Evolutionary conservation across 73 alveolate genomes (phyloP).

Genomic region (Tetrahymena borealis): DNA sequence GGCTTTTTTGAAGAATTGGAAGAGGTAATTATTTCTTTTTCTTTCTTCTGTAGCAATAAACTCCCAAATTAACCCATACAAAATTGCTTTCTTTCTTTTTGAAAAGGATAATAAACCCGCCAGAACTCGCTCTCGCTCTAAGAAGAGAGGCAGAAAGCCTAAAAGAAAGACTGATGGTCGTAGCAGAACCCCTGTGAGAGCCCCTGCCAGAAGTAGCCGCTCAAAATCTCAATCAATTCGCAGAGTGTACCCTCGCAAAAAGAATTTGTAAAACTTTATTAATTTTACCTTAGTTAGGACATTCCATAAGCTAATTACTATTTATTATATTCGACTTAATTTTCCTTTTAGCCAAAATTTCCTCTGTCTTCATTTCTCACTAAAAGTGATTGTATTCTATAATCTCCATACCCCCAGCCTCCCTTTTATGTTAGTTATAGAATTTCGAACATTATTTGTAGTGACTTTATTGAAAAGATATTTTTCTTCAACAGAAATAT

Average conservation of each 20-base stretch:
- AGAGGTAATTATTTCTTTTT: not conserved
- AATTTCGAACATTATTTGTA: too few relatives aligned
- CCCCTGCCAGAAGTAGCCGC: not conserved
- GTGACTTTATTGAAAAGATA: not conserved
- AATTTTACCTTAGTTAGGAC: not conserved
- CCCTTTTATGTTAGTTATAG: too few relatives aligned
- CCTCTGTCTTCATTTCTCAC: not conserved
- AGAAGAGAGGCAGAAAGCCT: not conserved
- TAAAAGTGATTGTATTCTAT: too few relatives aligned
- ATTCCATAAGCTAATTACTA: not conserved
- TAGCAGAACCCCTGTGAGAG: not conserved
- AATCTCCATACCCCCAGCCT: too few relatives aligned
- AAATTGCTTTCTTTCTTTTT: not conserved
- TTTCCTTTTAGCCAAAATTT: not conserved
- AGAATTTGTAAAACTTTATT: not conserved
- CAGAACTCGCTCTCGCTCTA: slow-evolving; percentile 1
- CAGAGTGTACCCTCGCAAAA: not conserved
- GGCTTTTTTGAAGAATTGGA: not conserved
- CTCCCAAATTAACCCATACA: not conserved
- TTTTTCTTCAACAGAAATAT: not conserved
- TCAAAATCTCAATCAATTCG: not conserved
- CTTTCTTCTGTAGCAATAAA: not conserved
- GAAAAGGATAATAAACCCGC: slow-evolving; percentile 1
- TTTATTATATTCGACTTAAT: not conserved
- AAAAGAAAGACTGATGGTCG: not conserved